Conservation (phyloP, 306 rosid species). For the Quercus gilva region DNA sequence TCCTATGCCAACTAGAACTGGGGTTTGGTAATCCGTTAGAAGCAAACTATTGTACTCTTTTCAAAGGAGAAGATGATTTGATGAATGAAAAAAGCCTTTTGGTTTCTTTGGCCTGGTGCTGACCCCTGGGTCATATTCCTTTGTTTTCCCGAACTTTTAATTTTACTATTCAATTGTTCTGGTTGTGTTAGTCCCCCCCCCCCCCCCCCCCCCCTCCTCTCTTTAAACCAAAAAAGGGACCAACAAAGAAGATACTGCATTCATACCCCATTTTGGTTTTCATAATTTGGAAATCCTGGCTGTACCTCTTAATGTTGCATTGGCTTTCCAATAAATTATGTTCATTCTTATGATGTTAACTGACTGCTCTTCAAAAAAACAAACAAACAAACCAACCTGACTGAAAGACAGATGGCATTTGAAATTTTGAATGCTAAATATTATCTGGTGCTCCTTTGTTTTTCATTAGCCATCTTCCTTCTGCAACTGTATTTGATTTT, state of each 20-base stretch:
- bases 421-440: neutral
- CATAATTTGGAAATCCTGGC: neutral
- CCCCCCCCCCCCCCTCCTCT: rapidly evolving
- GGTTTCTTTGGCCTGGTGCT: too few relatives aligned
- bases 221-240: too few relatives aligned
- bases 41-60: too few relatives aligned
- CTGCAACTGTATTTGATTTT: neutral
- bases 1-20: too few relatives aligned
- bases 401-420: neutral
- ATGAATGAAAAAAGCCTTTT: too few relatives aligned
- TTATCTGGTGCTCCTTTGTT: neutral
- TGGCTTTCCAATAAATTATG: neutral
- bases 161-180: too few relatives aligned
- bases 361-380: too few relatives aligned
- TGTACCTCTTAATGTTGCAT: neutral
- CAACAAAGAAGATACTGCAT: neutral
- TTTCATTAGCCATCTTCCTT: neutral
- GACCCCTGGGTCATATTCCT: too few relatives aligned
- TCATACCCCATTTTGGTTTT: neutral
- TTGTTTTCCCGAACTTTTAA: too few relatives aligned
- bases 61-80: too few relatives aligned
- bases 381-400: neutral
- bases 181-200: too few relatives aligned
- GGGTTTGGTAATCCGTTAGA: too few relatives aligned
- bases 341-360: neutral